Percentiles rank a stretch among this genome's conserved stretches.
Evolutionary conservation across 2,329 filamentous ascomycete genomes (phyloP).

Genomic region (Lomentospora prolificans): DNA sequence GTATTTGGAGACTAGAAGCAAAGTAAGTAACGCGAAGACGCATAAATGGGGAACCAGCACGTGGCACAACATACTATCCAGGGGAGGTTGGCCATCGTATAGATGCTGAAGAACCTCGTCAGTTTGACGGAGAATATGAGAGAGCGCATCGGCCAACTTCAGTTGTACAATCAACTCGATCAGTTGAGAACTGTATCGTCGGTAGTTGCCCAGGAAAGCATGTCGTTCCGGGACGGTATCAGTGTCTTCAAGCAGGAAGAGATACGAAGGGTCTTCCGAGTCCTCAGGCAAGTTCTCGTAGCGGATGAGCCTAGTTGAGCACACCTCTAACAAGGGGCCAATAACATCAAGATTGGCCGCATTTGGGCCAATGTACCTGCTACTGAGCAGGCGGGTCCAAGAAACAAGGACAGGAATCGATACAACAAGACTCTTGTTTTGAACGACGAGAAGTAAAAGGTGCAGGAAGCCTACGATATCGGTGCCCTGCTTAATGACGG

Average conservation of each 20-base stretch:
- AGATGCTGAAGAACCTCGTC: conserved; percentile 65
- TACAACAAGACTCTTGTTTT: conserved; percentile 79
- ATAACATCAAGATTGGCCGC: conserved; percentile 56
- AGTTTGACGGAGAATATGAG: conserved; percentile 74
- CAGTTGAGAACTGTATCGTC: conserved; percentile 77
- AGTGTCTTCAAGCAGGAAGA: conserved; percentile 85
- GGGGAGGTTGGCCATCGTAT: conserved; percentile 58
- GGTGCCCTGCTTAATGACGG: conserved; percentile 49
- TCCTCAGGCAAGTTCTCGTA: conserved; percentile 84
- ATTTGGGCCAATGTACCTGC: conserved; percentile 55
- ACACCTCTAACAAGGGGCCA: conserved; percentile 69
- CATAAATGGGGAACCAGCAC: no score
- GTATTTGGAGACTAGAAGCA: conserved; percentile 40
- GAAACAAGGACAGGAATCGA: conserved; percentile 87
- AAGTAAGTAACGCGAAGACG: not conserved
- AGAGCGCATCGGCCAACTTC: conserved; percentile 74
- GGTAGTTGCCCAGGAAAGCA: conserved; percentile 90
- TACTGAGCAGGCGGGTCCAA: conserved; percentile 75
- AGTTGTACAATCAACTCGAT: conserved; percentile 80
- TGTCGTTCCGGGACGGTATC: conserved; percentile 91
- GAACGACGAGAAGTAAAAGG: conserved; percentile 68
- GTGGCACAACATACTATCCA: conserved; percentile 44
- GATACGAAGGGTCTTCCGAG: conserved; percentile 65
- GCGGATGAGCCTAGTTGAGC: conserved; percentile 71
- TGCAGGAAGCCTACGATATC: conserved; percentile 69